A percentile compares a stretch with the other conserved stretches of the same genome.
These are phyloP conservation scores for Exophiala mesophila DNA, from an alignment of 2,329 filamentous ascomycete genomes.

Conservation along the genomic window DNA sequence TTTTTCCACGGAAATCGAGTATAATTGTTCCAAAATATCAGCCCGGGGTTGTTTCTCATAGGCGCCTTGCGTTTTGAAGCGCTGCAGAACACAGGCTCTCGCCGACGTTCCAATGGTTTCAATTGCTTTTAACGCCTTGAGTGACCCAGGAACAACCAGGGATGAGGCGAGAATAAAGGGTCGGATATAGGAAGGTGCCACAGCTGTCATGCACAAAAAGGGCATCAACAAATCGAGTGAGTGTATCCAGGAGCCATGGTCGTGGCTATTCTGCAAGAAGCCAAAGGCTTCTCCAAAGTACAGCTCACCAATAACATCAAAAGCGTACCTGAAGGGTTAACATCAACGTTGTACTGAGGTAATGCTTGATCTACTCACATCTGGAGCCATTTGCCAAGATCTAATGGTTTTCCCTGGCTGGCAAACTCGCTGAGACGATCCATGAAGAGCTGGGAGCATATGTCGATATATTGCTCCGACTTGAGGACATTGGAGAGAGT, in stretches of 20 bases:
- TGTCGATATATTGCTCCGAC: slow-evolving; percentile 29
- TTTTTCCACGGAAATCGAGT: slow-evolving; percentile 28
- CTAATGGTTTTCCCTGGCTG: slow-evolving; percentile 17
- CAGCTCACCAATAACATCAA: slow-evolving; percentile 41
- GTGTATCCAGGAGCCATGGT: slow-evolving; percentile 37
- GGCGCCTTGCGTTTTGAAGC: slow-evolving; percentile 23
- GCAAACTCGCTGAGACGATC: slow-evolving; percentile 21
- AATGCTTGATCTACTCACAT: slow-evolving; percentile 21
- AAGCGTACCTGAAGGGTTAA: slow-evolving; percentile 35
- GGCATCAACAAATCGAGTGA: slow-evolving; percentile 35
- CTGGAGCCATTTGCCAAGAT: slow-evolving; percentile 28
- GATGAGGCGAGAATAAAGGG: slow-evolving; percentile 28
- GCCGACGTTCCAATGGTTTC: slow-evolving; percentile 27
- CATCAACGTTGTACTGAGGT: too few species aligned
- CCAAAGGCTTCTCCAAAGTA: slow-evolving; percentile 41
- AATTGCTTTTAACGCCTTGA: slow-evolving; percentile 29
- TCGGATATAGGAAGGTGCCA: slow-evolving; percentile 30
- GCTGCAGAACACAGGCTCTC: slow-evolving; percentile 25
- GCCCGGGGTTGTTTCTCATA: slow-evolving; percentile 23
- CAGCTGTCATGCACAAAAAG: slow-evolving; percentile 29
- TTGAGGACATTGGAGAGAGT: slow-evolving; percentile 32
- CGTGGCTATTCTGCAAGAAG: slow-evolving; percentile 37
- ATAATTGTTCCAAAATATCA: slow-evolving; percentile 31
- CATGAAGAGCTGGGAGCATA: slow-evolving; percentile 25
- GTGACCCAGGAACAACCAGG: slow-evolving; percentile 24